phyloP scores from a whole-genome alignment of 805 yeast genomes.

The Spathaspora girioi region DNA sequence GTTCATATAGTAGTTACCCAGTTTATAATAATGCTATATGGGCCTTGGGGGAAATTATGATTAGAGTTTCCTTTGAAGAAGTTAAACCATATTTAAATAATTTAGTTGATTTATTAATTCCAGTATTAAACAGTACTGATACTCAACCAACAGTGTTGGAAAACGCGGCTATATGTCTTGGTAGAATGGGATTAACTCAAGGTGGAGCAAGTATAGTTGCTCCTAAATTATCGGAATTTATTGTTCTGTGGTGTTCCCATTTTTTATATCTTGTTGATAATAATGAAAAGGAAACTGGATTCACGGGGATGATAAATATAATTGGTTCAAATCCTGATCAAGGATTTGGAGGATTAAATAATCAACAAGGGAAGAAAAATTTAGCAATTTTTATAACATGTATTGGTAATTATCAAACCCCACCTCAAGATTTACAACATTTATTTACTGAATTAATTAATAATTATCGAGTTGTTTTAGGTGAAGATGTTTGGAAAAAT shows the following conservation, averaged over 20 bases:
- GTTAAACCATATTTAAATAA: slow-evolving; percentile 52
- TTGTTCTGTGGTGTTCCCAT: slow-evolving; percentile 66
- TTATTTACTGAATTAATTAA: slow-evolving; percentile 42
- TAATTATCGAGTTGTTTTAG: slow-evolving; percentile 47
- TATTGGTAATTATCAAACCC: slow-evolving; percentile 51
- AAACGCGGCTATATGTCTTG: slow-evolving; percentile 86
- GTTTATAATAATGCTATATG: slow-evolving; percentile 89
- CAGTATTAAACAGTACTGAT: slow-evolving; percentile 52
- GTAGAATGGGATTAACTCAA: slow-evolving; percentile 66
- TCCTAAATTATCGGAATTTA: slow-evolving; percentile 54
- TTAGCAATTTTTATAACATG: slow-evolving; percentile 56
- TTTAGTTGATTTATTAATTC: slow-evolving; percentile 53
- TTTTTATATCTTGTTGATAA: slow-evolving; percentile 70
- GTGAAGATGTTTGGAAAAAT: slow-evolving; percentile 33
- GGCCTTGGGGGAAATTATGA: slow-evolving; percentile 85
- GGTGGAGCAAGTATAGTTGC: slow-evolving; percentile 53
- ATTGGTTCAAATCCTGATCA: slow-evolving; percentile 60
- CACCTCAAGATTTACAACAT: slow-evolving; percentile 43
- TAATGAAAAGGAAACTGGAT: slow-evolving; percentile 85
- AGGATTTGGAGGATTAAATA: slow-evolving; percentile 48
- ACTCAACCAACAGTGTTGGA: slow-evolving; percentile 68
- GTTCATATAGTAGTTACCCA: slow-evolving; percentile 49
- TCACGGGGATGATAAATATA: slow-evolving; percentile 75
- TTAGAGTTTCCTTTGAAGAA: slow-evolving; percentile 47
- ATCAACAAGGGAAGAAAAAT: slow-evolving; percentile 41